A percentile compares a stretch with the other conserved stretches of the same genome.
Evolutionary conservation across 2,329 filamentous ascomycete genomes (phyloP).

Genomic region (Penicillium glabrum): DNA sequence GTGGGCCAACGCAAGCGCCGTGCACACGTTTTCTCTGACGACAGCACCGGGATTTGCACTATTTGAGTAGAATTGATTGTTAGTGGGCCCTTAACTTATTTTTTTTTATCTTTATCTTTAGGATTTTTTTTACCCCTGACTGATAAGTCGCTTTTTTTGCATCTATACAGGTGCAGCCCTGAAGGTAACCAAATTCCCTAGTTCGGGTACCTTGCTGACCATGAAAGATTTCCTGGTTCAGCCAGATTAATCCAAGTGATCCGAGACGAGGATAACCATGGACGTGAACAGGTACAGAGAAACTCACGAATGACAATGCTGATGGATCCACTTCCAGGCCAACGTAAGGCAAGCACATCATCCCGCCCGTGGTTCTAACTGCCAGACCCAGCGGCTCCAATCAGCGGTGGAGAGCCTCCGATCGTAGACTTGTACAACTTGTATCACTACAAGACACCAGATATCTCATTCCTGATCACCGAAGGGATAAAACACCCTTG

Average conservation of each 20-base stretch:
- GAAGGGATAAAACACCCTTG: background rate
- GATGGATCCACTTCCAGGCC: background rate
- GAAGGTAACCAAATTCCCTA: background rate
- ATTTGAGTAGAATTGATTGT: background rate
- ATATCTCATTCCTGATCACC: background rate
- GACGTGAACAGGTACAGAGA: background rate
- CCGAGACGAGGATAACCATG: background rate
- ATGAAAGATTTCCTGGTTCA: background rate
- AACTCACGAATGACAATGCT: background rate
- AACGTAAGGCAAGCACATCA: slow-evolving; percentile 31
- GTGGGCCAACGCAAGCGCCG: slow-evolving; percentile 13
- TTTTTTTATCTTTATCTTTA: background rate
- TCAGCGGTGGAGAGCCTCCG: slow-evolving; percentile 16
- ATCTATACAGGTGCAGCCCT: background rate
- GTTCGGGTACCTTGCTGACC: background rate
- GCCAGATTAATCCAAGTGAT: background rate
- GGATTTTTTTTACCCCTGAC: slow-evolving; percentile 6
- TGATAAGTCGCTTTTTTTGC: background rate
- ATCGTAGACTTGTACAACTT: slow-evolving; percentile 8
- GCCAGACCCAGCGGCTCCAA: slow-evolving; percentile 26
- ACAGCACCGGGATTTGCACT: slow-evolving; percentile 5
- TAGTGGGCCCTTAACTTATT: background rate
- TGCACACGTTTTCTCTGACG: slow-evolving; percentile 18
- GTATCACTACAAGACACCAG: background rate
- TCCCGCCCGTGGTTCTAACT: slow-evolving; percentile 28